Evolutionary conservation across 371 early-diverging fungal genomes (phyloP), one percentile per base, ranked within the genome.

Genomic region (Lichtheimia ramosa): DNA sequence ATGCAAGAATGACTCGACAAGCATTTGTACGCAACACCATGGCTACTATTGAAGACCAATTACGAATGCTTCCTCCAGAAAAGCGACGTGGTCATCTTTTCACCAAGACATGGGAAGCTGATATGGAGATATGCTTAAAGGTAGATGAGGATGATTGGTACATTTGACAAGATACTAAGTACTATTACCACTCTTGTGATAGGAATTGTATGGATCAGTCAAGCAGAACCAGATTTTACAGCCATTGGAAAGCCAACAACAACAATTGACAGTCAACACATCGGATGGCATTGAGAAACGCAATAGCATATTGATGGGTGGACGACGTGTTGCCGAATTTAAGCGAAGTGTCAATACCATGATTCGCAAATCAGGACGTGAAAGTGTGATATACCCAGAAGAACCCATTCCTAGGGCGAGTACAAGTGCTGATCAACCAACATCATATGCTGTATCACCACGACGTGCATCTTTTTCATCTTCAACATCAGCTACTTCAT

Each of bases 151-250:
- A 8, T 24, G 23, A 16, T 34, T 42, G 20, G 21, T 41, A 14
- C 20, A 20, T 23, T 3, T 5, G n/a, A 27, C 7, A 15, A 28
- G 25, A 13, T 40, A 46, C 20, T 27, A 39, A n/a, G n/a, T n/a
- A n/a, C n/a, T n/a, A 39, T 25, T 58, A 23, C 15, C 21, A n/a
- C 20, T 49, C 23, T 20, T 25, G 15, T 15, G 10, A 18, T 66
- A 79, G 84, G 92, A 93, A 6, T 79, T 93, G 46, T 93, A 95
- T 64, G 51, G 75, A 0, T 83, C 90, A 4, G 90, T 94, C 42
- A 89, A 90, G 64, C 74, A 81, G 58, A 73, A 86, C 58, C 92
- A 89, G 51, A 91, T 94, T 52, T 66, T 89, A 3, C 89, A 92
- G 57, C 91, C 89, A 2, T 25, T 72, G 16, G 49, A 59, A 39